Percentiles rank a stretch among this genome's conserved stretches.
Evolutionary conservation across 2,329 filamentous ascomycete species (phyloP).

Genomic region (Elsinoe ampelina): DNA sequence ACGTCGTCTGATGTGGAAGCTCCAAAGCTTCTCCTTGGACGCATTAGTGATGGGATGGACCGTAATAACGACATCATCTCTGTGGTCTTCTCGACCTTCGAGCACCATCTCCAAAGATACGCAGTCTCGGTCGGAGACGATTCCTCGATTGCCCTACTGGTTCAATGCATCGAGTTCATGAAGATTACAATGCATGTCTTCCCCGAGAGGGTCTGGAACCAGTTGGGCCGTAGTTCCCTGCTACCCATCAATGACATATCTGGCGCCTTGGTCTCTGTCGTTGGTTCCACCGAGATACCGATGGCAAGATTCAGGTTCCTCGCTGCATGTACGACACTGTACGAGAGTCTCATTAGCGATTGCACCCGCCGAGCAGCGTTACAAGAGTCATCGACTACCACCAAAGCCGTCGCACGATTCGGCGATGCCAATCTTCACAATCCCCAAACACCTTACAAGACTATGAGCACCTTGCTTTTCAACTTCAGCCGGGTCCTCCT

Average conservation of each 20-base stretch:
- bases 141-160: slow-evolving; percentile 56
- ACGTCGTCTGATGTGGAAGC: slow-evolving; percentile 25
- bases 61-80: slow-evolving; percentile 64
- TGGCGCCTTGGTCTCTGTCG: slow-evolving; percentile 66
- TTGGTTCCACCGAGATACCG: slow-evolving; percentile 73
- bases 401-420: slow-evolving; percentile 42
- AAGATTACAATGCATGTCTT: slow-evolving; percentile 60
- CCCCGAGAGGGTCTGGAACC: slow-evolving; percentile 82
- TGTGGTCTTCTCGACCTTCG: slow-evolving; percentile 77
- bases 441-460: slow-evolving; percentile 68
- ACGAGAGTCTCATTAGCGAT: slow-evolving; percentile 66
- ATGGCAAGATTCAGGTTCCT: slow-evolving; percentile 70
- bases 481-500: slow-evolving; percentile 67
- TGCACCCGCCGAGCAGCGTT: slow-evolving; percentile 60
- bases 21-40: slow-evolving; percentile 39
- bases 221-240: slow-evolving; percentile 70
- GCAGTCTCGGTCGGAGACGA: slow-evolving; percentile 47
- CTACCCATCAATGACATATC: slow-evolving; percentile 67
- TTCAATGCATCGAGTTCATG: slow-evolving; percentile 74
- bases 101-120: slow-evolving; percentile 49
- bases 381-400: slow-evolving; percentile 46
- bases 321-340: slow-evolving; percentile 61
- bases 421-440: slow-evolving; percentile 42
- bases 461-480: slow-evolving; percentile 60
- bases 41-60: slow-evolving; percentile 41